Conservation (phyloP, 805 yeast genomes). For the Lipomyces spencermartinsiae region DNA sequence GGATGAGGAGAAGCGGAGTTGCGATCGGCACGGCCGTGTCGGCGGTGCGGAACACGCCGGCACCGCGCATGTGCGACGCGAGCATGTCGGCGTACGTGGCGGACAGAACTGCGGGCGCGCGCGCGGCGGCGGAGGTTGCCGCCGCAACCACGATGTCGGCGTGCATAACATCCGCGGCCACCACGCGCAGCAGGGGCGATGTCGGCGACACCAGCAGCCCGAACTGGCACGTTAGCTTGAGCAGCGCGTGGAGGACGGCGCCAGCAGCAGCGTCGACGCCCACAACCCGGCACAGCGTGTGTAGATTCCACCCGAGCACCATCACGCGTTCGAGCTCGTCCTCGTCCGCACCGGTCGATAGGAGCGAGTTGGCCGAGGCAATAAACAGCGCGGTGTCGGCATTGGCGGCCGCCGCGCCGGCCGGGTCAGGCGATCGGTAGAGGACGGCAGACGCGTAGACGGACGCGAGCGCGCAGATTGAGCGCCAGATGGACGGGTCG, state of each 20-base stretch:
- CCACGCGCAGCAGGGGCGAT: conserved; percentile 9
- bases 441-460: conserved; percentile 10
- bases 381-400: conserved; percentile 4
- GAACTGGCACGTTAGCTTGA: conserved; percentile 21
- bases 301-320: conserved; percentile 30
- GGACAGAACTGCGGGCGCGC: conserved; percentile 14
- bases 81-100: conserved; percentile 26
- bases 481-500: conserved; percentile 19
- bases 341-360: not conserved
- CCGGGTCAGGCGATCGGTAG: not conserved
- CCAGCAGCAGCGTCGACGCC: not conserved
- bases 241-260: conserved; percentile 12
- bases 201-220: conserved; percentile 1
- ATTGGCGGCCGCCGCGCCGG: not conserved
- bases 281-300: conserved; percentile 17
- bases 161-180: conserved; percentile 20
- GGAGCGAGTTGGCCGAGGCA: not conserved
- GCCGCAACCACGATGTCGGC: conserved; percentile 23
- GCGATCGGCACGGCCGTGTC: conserved; percentile 23
- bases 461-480: conserved; percentile 19
- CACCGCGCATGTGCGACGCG: conserved; percentile 10
- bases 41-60: conserved; percentile 15
- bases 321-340: conserved; percentile 22
- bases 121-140: no score
- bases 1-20: conserved; percentile 23